phyloP scores from a whole-genome alignment of 2,329 filamentous ascomycete genomes.

The Microsporum ferrugineum region DNA sequence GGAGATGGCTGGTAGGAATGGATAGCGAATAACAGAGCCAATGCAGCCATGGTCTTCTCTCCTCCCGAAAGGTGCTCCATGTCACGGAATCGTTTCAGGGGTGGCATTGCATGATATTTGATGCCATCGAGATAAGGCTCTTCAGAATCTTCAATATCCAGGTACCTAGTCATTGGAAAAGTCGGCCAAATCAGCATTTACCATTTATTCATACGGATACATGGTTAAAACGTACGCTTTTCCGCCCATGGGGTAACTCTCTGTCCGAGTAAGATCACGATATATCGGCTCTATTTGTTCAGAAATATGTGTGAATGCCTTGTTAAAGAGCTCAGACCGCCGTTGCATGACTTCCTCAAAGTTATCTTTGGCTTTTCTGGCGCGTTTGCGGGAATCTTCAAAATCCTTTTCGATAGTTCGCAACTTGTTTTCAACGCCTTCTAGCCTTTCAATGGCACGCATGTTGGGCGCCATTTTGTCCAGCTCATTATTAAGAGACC shows the following conservation, averaged over 20 bases:
- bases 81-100: conserved; percentile 93
- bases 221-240: conserved; percentile 39
- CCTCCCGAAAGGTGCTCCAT: conserved; percentile 98
- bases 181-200: background rate
- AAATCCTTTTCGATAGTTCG: conserved; percentile 80
- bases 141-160: conserved; percentile 92
- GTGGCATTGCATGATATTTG: conserved; percentile 98
- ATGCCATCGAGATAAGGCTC: conserved; percentile 92
- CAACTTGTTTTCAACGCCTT: conserved; percentile 71
- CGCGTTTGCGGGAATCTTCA: conserved; percentile 65
- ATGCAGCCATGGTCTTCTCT: conserved; percentile 96
- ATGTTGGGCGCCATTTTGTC: conserved; percentile 96
- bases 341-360: conserved; percentile 73
- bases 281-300: conserved; percentile 92
- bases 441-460: conserved; percentile 83
- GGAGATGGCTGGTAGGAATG: conserved; percentile 92
- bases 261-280: conserved; percentile 81
- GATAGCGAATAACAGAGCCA: conserved; percentile 92
- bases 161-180: conserved; percentile 43
- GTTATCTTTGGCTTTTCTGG: conserved; percentile 64
- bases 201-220: background rate
- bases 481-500: conserved; percentile 61
- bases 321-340: conserved; percentile 85
- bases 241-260: conserved; percentile 87
- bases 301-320: conserved; percentile 86